Evolutionary conservation across 2,329 filamentous ascomycete genomes (phyloP).

Genomic region (Aureobasidium musti): DNA sequence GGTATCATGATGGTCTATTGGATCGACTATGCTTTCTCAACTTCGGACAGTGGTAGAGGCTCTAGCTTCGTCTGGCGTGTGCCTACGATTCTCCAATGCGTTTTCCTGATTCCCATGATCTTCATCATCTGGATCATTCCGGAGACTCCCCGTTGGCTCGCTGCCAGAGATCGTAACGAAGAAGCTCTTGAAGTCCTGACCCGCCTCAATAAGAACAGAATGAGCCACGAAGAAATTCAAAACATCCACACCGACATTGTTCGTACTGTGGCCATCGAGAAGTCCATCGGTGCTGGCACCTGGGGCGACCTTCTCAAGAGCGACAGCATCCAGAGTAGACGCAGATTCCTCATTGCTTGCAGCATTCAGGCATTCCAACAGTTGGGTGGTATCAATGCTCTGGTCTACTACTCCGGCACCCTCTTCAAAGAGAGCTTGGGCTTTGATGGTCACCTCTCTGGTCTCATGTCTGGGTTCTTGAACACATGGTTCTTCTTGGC

Average conservation of each 20-base stretch:
- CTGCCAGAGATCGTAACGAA: constrained; percentile 57
- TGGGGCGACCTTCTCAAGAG: constrained; percentile 38
- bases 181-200: constrained; percentile 60
- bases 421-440: constrained; percentile 37
- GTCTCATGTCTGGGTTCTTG: constrained; percentile 40
- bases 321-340: constrained; percentile 37
- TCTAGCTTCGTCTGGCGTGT: constrained; percentile 47
- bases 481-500: constrained; percentile 48
- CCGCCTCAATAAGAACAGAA: constrained; percentile 40
- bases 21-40: constrained; percentile 50
- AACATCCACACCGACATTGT: constrained; percentile 36
- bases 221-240: constrained; percentile 35
- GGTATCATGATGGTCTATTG: constrained; percentile 50
- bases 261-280: constrained; percentile 36
- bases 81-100: constrained; percentile 48
- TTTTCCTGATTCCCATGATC: constrained; percentile 45
- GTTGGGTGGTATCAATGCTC: constrained; percentile 39
- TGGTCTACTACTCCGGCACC: constrained; percentile 39
- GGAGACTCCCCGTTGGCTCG: constrained; percentile 62
- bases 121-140: constrained; percentile 52
- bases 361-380: constrained; percentile 38
- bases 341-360: constrained; percentile 38
- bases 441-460: constrained; percentile 35
- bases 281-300: constrained; percentile 44
- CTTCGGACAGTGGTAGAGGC: constrained; percentile 32